Evolutionary conservation across 2,329 filamentous ascomycete genomes (phyloP), one percentile per base, ranked within the genome.

Genomic region (Blastomyces silverae): DNA sequence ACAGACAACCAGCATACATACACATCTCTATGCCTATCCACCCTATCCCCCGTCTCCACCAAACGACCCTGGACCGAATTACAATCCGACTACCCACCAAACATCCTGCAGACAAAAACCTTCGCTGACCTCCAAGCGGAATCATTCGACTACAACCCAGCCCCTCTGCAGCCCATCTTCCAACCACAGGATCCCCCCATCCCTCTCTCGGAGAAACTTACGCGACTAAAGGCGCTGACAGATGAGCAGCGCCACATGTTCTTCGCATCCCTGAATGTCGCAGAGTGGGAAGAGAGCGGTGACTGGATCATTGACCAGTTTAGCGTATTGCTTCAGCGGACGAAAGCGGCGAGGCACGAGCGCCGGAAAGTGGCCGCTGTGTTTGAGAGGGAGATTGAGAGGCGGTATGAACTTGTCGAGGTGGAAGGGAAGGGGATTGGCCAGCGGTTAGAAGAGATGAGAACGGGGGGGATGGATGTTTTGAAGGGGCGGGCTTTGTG

Each of bases 281-380:
- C 78, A 3, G 80, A 87, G 67, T 87, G 85, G 83, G 85, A 87
- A 73, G 80, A 85, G 57, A 83, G 84, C 28, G 85, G 85, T 2
- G 83, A 86, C 65, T 84, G 85, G 79, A 81, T 88, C 57, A 77
- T 87, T 1, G 80, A 82, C 1, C 78, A 80, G 61, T 86, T 87
- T 69, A 76, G 76, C 59, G 73, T 77, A 4, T 74, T 86, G 52
- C 72, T 87, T 48, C 73, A 74, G 22, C 79, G 80, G 59, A 80
- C 85, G 69, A 85, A 81, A 69, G 75, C 79, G 0, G 78, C 81
- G 37, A 79, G 86, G 52, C 79, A 80, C 66, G 79, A 81, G 52
- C 83, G 85, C 71, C 79, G 85, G 28, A 79, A 79, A 62, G 77
- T 82, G 5, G 83, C 83, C 2, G 74, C 76, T 42, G 73, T 77